Conservation (phyloP, 2,329 filamentous ascomycete genomes). For the Fusarium protoensiforme region DNA sequence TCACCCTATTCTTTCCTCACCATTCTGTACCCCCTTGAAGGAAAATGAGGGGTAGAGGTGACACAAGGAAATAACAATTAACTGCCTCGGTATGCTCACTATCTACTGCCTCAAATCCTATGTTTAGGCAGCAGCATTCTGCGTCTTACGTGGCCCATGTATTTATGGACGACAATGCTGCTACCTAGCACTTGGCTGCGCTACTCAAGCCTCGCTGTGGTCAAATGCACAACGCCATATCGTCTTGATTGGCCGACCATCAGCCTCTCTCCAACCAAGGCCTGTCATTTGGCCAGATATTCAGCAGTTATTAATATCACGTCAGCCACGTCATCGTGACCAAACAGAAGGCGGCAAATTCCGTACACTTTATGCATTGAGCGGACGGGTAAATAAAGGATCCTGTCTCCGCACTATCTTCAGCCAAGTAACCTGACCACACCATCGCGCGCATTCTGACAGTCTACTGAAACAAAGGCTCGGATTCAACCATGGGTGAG, state of each 20-base stretch:
- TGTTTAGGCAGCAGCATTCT: not conserved
- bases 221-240: not conserved
- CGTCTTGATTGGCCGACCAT: not conserved
- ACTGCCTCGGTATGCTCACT: not conserved
- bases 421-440: not conserved
- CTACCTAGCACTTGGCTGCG: not conserved
- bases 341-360: not conserved
- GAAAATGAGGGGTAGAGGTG: not conserved
- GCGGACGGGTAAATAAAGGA: not conserved
- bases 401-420: not conserved
- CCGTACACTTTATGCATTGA: not conserved
- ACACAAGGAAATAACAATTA: not conserved
- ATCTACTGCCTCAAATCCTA: not conserved
- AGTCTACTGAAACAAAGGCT: not conserved
- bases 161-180: not conserved
- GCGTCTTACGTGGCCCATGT: not conserved
- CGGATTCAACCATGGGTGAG: conserved; percentile 10
- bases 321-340: conserved; percentile 17
- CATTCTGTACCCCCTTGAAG: not conserved
- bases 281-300: not conserved
- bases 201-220: not conserved
- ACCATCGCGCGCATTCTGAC: not conserved
- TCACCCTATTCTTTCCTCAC: not conserved
- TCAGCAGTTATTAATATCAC: not conserved
- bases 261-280: too few species aligned